Base-by-base conservation (phyloP, 129 eudicot species). In the Arctium lappa region DNA sequence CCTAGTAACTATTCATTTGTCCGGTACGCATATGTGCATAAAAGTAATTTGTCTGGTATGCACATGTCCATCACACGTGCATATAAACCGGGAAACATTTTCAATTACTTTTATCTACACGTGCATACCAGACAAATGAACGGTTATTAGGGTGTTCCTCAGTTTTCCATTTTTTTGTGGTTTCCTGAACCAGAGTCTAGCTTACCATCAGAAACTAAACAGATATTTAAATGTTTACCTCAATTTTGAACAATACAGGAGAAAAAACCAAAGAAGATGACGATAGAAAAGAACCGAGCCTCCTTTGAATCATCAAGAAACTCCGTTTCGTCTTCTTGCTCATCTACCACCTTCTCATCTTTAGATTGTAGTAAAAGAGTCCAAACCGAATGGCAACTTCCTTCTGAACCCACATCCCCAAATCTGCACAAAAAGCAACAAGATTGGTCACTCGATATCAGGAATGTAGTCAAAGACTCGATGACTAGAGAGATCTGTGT, bases 271-370 rank as follows among this genome's bases (percentile, higher is more conserved):
- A 87, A 84, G 84, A 69, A 77, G 84, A 85, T 16, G 68, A 74
- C 48, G 72, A 81, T 80, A 66, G 90, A 86, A 87, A 87, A 85
- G 82, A 91, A 81, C 65, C 84, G 80, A 71, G 82, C 73, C 63
- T 83, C 93, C 18, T 37, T 60, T 29, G 98, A 95, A 76, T 90
- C 93, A 83, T 88, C 93, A 68, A 85, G 93, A 78, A 77, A 87
- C 83, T 92, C 98, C 39, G 77, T 74, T 70, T 87, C 98, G 50
- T 94, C 97, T 29, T 88, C 97, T 74, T 83, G 92, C 68, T 84
- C 91, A 13, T 92, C 93, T 4, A 88, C 90, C 39, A 91, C 89
- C 71, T 77, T 84, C 74, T 80, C 88, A 10, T 82, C 89, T 48
- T 88, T 78, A 36, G 80, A 79, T 60, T 86, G 86, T 44, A 84